These are phyloP conservation scores for Cryptosporidium andersoni DNA, from an alignment of 169 alveolate genomes.

Conservation along the genomic window DNA sequence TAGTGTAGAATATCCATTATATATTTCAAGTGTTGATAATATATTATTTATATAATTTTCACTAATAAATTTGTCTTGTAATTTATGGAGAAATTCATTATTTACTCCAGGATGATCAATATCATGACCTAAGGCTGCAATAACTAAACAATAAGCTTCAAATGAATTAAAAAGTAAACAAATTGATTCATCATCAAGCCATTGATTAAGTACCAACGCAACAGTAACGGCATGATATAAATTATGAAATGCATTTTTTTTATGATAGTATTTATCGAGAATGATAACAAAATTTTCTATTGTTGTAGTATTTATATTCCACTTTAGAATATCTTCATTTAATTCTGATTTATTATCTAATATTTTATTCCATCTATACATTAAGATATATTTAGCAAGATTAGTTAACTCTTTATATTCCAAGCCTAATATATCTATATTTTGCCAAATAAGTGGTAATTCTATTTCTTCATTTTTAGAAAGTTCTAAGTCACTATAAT, in stretches of 20 bases:
- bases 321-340: slow-evolving; percentile 30
- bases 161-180: slow-evolving; percentile 25
- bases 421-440: slow-evolving; percentile 21
- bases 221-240: slow-evolving; percentile 43
- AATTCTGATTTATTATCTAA: slow-evolving; percentile 26
- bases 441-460: slow-evolving; percentile 8
- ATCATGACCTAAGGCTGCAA: slow-evolving; percentile 42
- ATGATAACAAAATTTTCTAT: slow-evolving; percentile 40
- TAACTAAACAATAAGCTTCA: slow-evolving; percentile 54
- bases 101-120: slow-evolving; percentile 53
- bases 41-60: neutral
- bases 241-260: slow-evolving; percentile 50
- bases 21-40: slow-evolving; percentile 21
- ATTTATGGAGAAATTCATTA: slow-evolving; percentile 20
- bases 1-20: slow-evolving; percentile 29
- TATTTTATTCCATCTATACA: slow-evolving; percentile 14
- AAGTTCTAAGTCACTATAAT: too few species aligned
- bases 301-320: slow-evolving; percentile 17
- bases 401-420: neutral
- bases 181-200: slow-evolving; percentile 42
- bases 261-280: slow-evolving; percentile 19
- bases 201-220: slow-evolving; percentile 26
- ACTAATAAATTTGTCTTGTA: neutral
- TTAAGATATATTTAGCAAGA: slow-evolving; percentile 18
- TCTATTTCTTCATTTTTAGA: too few species aligned